Base-by-base conservation (phyloP, 2,329 filamentous ascomycete genomes). In the Iodosphaeria phyllophila region DNA sequence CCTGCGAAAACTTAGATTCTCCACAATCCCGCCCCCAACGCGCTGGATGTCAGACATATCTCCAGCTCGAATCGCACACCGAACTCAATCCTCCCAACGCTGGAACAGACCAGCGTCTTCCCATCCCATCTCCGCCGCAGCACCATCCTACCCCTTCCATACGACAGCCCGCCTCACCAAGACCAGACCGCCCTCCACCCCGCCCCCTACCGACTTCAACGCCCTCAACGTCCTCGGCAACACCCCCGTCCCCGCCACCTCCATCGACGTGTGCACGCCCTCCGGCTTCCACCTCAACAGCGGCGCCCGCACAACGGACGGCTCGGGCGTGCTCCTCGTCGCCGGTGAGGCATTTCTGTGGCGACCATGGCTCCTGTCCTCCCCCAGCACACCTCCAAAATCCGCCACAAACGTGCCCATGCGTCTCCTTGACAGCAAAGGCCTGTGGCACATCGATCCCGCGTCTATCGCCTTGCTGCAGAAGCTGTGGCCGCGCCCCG, bases 211-310 rank as follows among this genome's bases (percentile, higher is more conserved):
- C 3, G 74, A 89, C 50, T 82, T 95, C 37, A 56, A 52, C 20
- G 61, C 64, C 9, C 60, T 95, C 34, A 73, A 98, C 45, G 74
- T 98, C 5, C 61, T 95, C 4, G 73, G 68, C 20, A 71, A 69
- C 35, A 69, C 72, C 1, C 76, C 82, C 0, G 58, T 67, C 4
- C 89, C 86, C 0, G 72, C 82, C 1, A 92, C 82, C 0, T 71
- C 72, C 2, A 70, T 98, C 22, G 83, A 93, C 38, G 71, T 76
- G 5, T 92, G 80, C 51, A 68, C 77, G 30, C 55, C 64, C 30
- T 73, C 86, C 39, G 89, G 89, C 2, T 98, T 98, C 48, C 69
- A 76, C 34, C 58, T 98, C 22, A 77, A 89, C 50, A 91, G 73
- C 38, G 83, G 84, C 8, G 54, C 77, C 18, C 71, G 66, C 26